A percentile compares a stretch with the other conserved stretches of the same genome.
These are phyloP conservation scores for Pholiota microspora DNA, from an alignment of 768 basidiomycete genomes.

Conservation along the genomic window DNA sequence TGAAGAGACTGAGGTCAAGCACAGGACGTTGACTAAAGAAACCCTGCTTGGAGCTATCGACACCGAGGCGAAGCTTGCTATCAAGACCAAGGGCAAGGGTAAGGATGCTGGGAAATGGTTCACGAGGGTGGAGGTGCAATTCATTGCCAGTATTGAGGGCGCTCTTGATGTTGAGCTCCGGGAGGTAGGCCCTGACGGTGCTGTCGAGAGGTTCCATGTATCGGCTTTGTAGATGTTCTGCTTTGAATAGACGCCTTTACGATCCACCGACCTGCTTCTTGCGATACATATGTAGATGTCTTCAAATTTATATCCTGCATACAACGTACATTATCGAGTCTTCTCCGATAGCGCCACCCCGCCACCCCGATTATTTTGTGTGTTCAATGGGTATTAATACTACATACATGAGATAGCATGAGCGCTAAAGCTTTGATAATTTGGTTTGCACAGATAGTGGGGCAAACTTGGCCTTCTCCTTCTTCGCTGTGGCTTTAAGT, in stretches of 20 bases:
- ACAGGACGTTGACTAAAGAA: conserved; percentile 58
- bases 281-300: too few relatives aligned
- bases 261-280: too few relatives aligned
- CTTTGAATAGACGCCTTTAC: background rate
- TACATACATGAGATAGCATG: too few relatives aligned
- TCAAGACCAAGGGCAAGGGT: conserved; percentile 36
- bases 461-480: conserved; percentile 29
- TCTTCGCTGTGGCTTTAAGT: conserved; percentile 30
- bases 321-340: too few relatives aligned
- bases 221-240: conserved; percentile 9
- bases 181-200: conserved; percentile 32
- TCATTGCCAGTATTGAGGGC: conserved; percentile 35
- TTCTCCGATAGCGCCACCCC: too few relatives aligned
- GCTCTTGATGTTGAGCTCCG: conserved; percentile 35
- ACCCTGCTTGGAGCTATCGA: conserved; percentile 43
- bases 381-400: too few relatives aligned
- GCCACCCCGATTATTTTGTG: too few relatives aligned
- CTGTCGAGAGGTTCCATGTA: conserved; percentile 17
- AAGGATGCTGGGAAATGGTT: conserved; percentile 44
- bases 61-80: conserved; percentile 38
- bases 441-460: conserved; percentile 18
- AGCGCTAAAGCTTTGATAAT: conserved; percentile 20
- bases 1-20: conserved; percentile 62
- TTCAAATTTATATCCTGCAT: too few relatives aligned
- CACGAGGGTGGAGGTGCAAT: conserved; percentile 48